Percentiles rank a stretch among this genome's conserved stretches.
Conservation (phyloP, 1,139 yeast genomes). For the Suhomyces bokatorum region DNA sequence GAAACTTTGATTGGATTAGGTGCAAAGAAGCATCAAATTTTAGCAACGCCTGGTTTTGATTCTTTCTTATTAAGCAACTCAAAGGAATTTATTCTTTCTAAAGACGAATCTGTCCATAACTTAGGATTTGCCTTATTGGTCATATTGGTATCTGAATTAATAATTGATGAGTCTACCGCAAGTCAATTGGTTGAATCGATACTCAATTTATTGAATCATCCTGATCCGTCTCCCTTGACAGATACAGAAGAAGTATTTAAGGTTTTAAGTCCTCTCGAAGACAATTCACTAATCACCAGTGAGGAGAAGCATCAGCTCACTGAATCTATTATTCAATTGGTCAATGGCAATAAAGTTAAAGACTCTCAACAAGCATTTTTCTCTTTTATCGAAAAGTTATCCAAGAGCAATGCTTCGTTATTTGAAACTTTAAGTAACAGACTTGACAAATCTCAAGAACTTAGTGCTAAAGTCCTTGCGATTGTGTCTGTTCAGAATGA, state of each 20-base stretch:
- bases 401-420: slow-evolving; percentile 5
- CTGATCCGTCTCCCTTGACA: slow-evolving; percentile 7
- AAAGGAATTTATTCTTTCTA: slow-evolving; percentile 24
- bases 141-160: slow-evolving; percentile 12
- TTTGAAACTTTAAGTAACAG: slow-evolving; percentile 4
- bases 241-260: slow-evolving; percentile 9
- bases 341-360: slow-evolving; percentile 15
- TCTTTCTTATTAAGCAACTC: slow-evolving; percentile 22
- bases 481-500: slow-evolving; percentile 37
- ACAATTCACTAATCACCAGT: background rate
- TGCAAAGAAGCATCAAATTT: slow-evolving; percentile 31
- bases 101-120: slow-evolving; percentile 28
- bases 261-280: slow-evolving; percentile 6
- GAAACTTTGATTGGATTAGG: slow-evolving; percentile 31
- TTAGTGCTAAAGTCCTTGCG: slow-evolving; percentile 43
- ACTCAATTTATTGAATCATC: slow-evolving; percentile 9
- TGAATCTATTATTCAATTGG: slow-evolving; percentile 9
- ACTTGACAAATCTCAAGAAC: slow-evolving; percentile 22
- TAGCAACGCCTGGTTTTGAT: slow-evolving; percentile 26
- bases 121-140: slow-evolving; percentile 28
- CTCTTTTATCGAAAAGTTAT: slow-evolving; percentile 5
- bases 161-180: background rate
- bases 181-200: slow-evolving; percentile 11
- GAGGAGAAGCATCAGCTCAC: slow-evolving; percentile 5
- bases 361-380: slow-evolving; percentile 14